Base-by-base conservation (phyloP, 345 rosid species). In the Balakata baccata region DNA sequence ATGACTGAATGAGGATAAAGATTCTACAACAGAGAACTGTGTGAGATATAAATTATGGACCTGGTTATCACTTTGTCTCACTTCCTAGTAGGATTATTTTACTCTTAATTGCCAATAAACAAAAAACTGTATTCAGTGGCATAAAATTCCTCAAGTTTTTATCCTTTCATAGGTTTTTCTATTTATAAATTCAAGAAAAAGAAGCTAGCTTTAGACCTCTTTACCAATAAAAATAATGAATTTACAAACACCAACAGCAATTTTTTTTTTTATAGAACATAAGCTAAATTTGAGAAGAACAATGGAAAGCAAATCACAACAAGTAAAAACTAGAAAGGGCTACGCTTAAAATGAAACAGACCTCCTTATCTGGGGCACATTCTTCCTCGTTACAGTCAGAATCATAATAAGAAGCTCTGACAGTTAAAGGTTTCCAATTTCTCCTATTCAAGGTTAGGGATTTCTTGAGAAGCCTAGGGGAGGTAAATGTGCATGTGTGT, bases 351-450 rank as follows among this genome's bases (percentile, higher is more conserved):
- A 61, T 54, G 16, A 7, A 20, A 22, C 34, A 16, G 23, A 91
- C 98, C 98, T 94, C 98, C 69, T 92, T 94, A 10, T 92, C 98
- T 6, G 98, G 98, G 64, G 98, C 98, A 81, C 98, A 92, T 76
- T 92, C 98, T 79, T 90, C 97, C 9, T 63, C 83, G 59, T 94
- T 94, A 71, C 98, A 94, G 71, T 94, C 97, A 34, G 91, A 1
- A 16, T 86, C 92, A 64, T 84, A 90, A 12, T 90, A 41, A 69
- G 0, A 59, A 59, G 90, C 92, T 76, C 90, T 81, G 57, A 88
- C 79, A 23, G 86, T 74, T 69, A 85, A 63, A 68, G 71, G 22
- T 74, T 61, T 75, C 62, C 71, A 46, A 52, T 53, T 57, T 52
- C 54, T 72, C 74, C 74, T 77, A 52, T 80, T 73, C 18, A 57